A percentile compares a stretch with the other conserved stretches of the same genome.
Evolutionary conservation across 2,329 filamentous ascomycete species (phyloP).

Genomic region (Epichloe elymi): DNA sequence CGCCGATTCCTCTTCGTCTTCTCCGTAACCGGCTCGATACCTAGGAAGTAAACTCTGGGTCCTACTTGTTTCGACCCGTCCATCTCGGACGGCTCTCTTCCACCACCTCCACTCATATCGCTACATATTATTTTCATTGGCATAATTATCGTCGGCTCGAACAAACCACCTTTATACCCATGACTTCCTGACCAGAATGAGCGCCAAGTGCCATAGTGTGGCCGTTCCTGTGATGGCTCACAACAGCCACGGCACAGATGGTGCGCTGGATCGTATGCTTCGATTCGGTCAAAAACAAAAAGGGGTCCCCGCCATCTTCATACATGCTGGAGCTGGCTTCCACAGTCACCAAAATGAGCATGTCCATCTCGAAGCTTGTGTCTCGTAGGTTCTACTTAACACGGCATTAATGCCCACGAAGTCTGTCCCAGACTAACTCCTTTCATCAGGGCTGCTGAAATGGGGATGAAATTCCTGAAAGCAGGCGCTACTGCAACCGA

Average conservation of each 20-base stretch:
- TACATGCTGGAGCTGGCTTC: slow-evolving; percentile 90
- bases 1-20: not conserved
- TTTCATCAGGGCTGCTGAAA: slow-evolving; percentile 57
- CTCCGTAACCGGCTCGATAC: not conserved
- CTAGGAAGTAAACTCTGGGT: not conserved
- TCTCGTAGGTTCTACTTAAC: slow-evolving; percentile 49
- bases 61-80: slow-evolving; percentile 3
- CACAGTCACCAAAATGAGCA: slow-evolving; percentile 80
- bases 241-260: slow-evolving; percentile 31
- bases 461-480: slow-evolving; percentile 70
- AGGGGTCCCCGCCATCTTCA: slow-evolving; percentile 63
- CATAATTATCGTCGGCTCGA: slow-evolving; percentile 2
- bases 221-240: slow-evolving; percentile 31
- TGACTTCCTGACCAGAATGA: slow-evolving; percentile 19
- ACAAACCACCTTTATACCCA: slow-evolving; percentile 5
- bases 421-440: not conserved
- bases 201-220: slow-evolving; percentile 7
- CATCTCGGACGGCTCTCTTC: slow-evolving; percentile 1
- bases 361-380: slow-evolving; percentile 74
- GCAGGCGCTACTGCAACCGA: slow-evolving; percentile 71
- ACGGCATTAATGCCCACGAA: not conserved
- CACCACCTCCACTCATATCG: slow-evolving; percentile 1
- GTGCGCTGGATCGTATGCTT: slow-evolving; percentile 26
- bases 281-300: slow-evolving; percentile 22
- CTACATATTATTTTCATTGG: slow-evolving; percentile 3